Base-by-base conservation (phyloP, 2,329 filamentous ascomycete genomes). In the Alternaria incomplexa region DNA sequence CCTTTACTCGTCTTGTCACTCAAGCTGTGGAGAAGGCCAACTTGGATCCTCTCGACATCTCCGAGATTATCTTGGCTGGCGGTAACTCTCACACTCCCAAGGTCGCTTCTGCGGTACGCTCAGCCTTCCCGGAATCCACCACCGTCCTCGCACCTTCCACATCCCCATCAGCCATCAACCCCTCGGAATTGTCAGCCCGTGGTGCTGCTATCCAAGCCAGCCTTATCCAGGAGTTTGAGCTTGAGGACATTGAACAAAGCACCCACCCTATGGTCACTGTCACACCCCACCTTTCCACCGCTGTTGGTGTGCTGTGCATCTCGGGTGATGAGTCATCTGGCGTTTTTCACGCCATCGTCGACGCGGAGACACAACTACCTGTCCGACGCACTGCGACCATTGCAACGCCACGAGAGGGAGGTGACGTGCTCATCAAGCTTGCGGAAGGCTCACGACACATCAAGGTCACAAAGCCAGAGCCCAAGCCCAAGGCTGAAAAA, bases 151-250 rank as follows among this genome's bases (percentile, higher is more conserved):
- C 96, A 2, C 96, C 95, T 47, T 90, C 93, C 61, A 97, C 94
- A 58, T 88, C 85, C 69, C 74, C 90, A 43, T 86, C 85, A 25
- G 91, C 95, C 66, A 89, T 98, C 83, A 98, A 98, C 87, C 96
- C 96, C 67, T 96, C 93, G 4, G 95, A 98, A 84, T 87, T 97
- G 59, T 86, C 91, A 74, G 91, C 92, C 66, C 90, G 96, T 68
- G 96, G 96, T 77, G 96, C 96, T 64, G 95, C 96, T 30, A 93
- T 99, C 73, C 96, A 99, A 83, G 96, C 96, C 40, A 96, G 91
- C 64, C 85, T 99, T 67, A 93, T 99, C 80, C 90, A 94, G 81
- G 95, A 97, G 81, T 99, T 97, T 81, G 96, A 99, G 74, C 87
- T 89, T 71, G 90, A 93, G 70, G 95, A 98, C 78, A 96, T 99